Evolutionary conservation across 176 grass and related monocot species (phyloP).

Genomic region (Oryza officinalis): DNA sequence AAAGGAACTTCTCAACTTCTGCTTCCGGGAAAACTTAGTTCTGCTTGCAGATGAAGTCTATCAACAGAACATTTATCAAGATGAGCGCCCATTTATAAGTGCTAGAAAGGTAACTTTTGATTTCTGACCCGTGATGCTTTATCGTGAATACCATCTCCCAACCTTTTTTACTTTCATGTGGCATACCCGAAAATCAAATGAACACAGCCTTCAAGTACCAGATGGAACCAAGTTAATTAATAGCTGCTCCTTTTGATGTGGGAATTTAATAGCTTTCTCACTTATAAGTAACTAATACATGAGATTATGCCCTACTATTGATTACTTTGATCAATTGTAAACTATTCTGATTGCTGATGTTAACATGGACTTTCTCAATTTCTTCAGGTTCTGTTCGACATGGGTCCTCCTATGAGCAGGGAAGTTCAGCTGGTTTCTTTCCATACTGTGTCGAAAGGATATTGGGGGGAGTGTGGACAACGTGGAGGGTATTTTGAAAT

Average conservation of each 20-base stretch:
- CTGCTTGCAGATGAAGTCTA: slow-evolving; percentile 99
- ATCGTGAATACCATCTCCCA: slow-evolving; percentile 9
- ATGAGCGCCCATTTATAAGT: slow-evolving; percentile 93
- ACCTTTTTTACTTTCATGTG: slow-evolving; percentile 29
- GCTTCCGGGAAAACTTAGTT: slow-evolving; percentile 80
- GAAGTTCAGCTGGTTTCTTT: slow-evolving; percentile 94
- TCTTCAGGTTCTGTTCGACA: slow-evolving; percentile 80
- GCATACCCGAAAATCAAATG: not conserved
- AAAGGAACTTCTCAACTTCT: slow-evolving; percentile 83
- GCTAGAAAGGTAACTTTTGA: slow-evolving; percentile 70
- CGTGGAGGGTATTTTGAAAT: slow-evolving; percentile 99
- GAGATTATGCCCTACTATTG: not conserved
- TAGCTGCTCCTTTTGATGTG: not conserved
- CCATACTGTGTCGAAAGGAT: slow-evolving; percentile 98
- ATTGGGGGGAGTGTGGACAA: slow-evolving; percentile 99
- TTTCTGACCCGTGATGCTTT: not conserved
- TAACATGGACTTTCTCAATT: slow-evolving; percentile 33
- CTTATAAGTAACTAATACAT: not conserved
- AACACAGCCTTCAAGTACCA: not conserved
- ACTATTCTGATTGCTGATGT: not conserved
- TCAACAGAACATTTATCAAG: slow-evolving; percentile 96
- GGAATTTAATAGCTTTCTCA: not conserved
- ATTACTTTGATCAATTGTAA: slow-evolving; percentile 17
- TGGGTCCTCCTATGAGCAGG: slow-evolving; percentile 77
- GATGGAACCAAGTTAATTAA: slow-evolving; percentile 19